Conservation (phyloP, 345 rosid species). For the Aethionema arabicum region DNA sequence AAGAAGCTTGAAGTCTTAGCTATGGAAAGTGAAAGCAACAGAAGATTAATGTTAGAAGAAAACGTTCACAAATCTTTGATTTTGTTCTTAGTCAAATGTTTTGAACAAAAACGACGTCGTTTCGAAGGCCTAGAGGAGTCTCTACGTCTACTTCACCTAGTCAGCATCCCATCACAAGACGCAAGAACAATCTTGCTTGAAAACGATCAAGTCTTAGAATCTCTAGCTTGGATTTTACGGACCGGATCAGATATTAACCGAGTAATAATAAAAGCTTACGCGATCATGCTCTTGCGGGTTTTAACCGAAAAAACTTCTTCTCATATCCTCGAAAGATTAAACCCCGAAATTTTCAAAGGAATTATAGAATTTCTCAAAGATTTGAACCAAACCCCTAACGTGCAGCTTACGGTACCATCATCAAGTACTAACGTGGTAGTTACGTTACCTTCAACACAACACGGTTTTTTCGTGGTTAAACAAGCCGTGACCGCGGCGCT, state of each 20-base stretch:
- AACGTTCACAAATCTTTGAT: constrained; percentile 48
- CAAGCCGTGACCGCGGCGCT: constrained; percentile 54
- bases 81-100: constrained; percentile 37
- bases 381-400: constrained; percentile 16
- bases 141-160: constrained; percentile 42
- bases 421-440: constrained; percentile 19
- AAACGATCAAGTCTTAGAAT: constrained; percentile 40
- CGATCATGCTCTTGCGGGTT: constrained; percentile 40
- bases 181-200: constrained; percentile 34
- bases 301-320: constrained; percentile 43
- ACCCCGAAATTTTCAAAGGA: constrained; percentile 44
- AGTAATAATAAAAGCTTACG: constrained; percentile 40
- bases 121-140: constrained; percentile 52
- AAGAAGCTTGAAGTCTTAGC: constrained; percentile 49
- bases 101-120: constrained; percentile 14
- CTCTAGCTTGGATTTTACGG: constrained; percentile 55
- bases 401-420: constrained; percentile 12
- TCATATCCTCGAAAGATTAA: constrained; percentile 45
- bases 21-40: constrained; percentile 46
- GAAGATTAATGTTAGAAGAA: constrained; percentile 53
- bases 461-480: constrained; percentile 29
- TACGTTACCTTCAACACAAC: constrained; percentile 18
- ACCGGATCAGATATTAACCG: constrained; percentile 28
- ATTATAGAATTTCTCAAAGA: constrained; percentile 45
- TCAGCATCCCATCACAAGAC: constrained; percentile 43